Evolutionary conservation across 352 stramenopile genomes (phyloP).

Genomic region (Saprolegnia parasitica): DNA sequence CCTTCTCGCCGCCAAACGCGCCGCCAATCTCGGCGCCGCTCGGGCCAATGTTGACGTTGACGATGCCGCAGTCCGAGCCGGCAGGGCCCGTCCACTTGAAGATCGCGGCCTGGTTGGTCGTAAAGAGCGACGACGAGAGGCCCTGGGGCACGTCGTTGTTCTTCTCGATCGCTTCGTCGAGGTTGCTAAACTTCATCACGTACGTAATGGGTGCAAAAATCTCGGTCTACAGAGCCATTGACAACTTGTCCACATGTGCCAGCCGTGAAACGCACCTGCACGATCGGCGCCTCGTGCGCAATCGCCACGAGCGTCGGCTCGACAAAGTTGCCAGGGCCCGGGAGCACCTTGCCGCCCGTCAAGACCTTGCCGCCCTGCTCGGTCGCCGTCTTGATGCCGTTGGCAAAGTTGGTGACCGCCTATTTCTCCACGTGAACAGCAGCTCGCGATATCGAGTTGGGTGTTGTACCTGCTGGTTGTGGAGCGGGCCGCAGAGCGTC

Average conservation of each 20-base stretch:
- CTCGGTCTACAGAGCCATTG: constrained; percentile 58
- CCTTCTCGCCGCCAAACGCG: constrained; percentile 90
- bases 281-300: constrained; percentile 66
- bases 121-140: constrained; percentile 89
- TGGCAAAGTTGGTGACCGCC: constrained; percentile 82
- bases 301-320: constrained; percentile 88
- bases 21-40: constrained; percentile 90
- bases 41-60: constrained; percentile 91
- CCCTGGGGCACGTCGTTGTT: constrained; percentile 92
- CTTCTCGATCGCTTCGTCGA: constrained; percentile 88
- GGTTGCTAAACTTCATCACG: constrained; percentile 83
- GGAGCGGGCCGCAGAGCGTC: constrained; percentile 80
- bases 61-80: constrained; percentile 89
- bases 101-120: constrained; percentile 86
- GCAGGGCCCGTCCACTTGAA: constrained; percentile 89
- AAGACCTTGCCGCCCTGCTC: constrained; percentile 86
- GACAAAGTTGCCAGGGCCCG: constrained; percentile 85
- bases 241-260: too few relatives aligned
- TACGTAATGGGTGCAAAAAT: constrained; percentile 91
- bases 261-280: constrained; percentile 51
- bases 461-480: constrained; percentile 55
- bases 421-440: constrained; percentile 24
- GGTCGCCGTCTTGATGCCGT: constrained; percentile 82
- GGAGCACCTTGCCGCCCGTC: constrained; percentile 74
- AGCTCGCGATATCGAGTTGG: constrained; percentile 30